Evolutionary conservation across 164 flowering plant species (phyloP), one percentile per base, ranked within the genome.

Genomic region (Kingdonia uniflora): DNA sequence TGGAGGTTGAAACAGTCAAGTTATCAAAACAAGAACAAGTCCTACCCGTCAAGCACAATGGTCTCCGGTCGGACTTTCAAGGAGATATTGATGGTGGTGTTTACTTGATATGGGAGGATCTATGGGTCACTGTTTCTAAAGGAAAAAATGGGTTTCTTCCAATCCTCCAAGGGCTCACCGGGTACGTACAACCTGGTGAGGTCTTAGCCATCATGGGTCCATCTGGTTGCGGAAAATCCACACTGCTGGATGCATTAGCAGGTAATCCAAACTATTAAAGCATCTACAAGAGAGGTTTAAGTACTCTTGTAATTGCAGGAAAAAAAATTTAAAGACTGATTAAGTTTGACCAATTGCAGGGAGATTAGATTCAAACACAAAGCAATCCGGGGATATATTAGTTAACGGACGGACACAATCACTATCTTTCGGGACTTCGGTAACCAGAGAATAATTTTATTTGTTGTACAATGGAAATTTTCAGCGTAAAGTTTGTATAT

Each of bases 371-470:
- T 73, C 82, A 38, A 72, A 65, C 23, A 67, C 73, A 0, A 60
- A 59, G 48, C 84, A 77, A 20, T 55, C 66, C 0, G 90, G 95
- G 33, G 70, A 76, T 6, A 73, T 85, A 16, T 63, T 76, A 2
- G 59, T 85, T 50, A 83, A 83, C 46, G 95, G 95, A n/a, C 68
- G 69, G 38, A 73, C 57, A 46, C 74, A 77, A 55, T 29, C 19
- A 6, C 80, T 85, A 15, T 71, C 85, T 23, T 82, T 56, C 54
- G 90, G 95, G 42, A 79, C 85, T 14, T 80, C 80, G 57, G 86
- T 80, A 61, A 52, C 49, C 23, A 2, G 19, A 40, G 40, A 11
- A 33, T 15, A 35, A 2, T 49, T 46, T 49, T 25, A 2, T 15
- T 49, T 12, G 15, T 46, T 14, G 2, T 2, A 24, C 23, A 11